Base-by-base conservation (phyloP, 805 yeast species). In the Scheffersomyces ergatensis region DNA sequence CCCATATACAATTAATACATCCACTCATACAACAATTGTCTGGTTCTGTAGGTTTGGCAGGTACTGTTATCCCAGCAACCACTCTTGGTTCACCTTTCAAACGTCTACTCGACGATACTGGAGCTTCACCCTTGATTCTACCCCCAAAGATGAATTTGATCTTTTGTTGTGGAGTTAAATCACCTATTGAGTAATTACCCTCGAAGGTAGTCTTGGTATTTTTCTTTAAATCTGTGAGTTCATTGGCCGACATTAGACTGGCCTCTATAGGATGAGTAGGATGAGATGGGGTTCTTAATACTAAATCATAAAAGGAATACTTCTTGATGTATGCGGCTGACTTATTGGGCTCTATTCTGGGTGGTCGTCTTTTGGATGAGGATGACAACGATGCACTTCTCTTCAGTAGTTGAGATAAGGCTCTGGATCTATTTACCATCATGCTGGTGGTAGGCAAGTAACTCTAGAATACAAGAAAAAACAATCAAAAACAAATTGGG, bases 21-120 rank as follows among this genome's bases (percentile, higher is more conserved):
- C 99, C 99, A 43, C 93, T 83, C 96, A 89, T 89, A 62, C 99
- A 92, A 61, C 99, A 92, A 60, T 92, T 89, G 51, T 90, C 96
- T 1, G 98, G 98, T 51, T 88, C 96, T 4, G 65, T 69, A 0
- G 99, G 98, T 56, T 74, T 77, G n/a, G 77, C 79, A 2, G 97
- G 96, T 0, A 92, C 95, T 6, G 57, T 60, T 0, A 93, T 70
- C 0, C 97, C 97, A 1, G 63, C 72, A 5, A 70, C 63, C 9
- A 54, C 46, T 29, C 54, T 53, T 0, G 74, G 65, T 35, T 69
- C 59, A 4, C 72, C 73, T 43, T 68, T 44, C 9, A 50, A 43
- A 12, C 63, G 43, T 39, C 74, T 49, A 48, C 70, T 62, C 1
- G 74, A 65, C 13, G 71, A 58, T 26, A 54, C 51, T 7, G 80